These are phyloP conservation scores for Tulasnella sp. DNA, from an alignment of 768 basidiomycete species.

Conservation along the genomic window DNA sequence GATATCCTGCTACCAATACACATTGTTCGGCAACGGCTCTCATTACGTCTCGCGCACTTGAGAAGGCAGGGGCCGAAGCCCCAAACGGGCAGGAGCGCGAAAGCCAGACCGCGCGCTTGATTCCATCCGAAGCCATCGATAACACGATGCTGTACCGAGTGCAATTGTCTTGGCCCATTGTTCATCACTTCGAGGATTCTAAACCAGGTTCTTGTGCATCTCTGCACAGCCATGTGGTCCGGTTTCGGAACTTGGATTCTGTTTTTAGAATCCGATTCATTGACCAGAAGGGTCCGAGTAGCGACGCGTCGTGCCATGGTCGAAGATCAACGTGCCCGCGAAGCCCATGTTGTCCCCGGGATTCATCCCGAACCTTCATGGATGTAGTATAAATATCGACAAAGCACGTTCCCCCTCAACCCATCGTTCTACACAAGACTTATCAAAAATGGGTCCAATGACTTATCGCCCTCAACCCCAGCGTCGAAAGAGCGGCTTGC, in stretches of 20 bases:
- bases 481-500: slow-evolving; percentile 43
- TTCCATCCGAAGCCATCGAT: slow-evolving; percentile 3
- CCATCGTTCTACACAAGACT: not conserved
- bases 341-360: not conserved
- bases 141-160: not conserved
- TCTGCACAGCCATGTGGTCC: slow-evolving; percentile 15
- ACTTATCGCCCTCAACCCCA: slow-evolving; percentile 6
- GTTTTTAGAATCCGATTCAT: not conserved
- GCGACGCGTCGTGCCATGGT: not conserved
- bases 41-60: not conserved
- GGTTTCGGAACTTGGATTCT: not conserved
- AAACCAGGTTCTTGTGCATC: not conserved
- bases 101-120: slow-evolving; percentile 1
- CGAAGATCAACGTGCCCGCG: not conserved
- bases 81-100: slow-evolving; percentile 2
- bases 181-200: not conserved
- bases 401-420: not conserved
- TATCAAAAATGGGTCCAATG: not conserved
- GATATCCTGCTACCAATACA: not conserved
- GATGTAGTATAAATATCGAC: not conserved
- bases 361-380: not conserved
- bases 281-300: too few relatives aligned
- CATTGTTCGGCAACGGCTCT: not conserved
- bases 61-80: not conserved
- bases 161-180: not conserved